Conservation (phyloP, 768 basidiomycete species). For the Galerina sulciceps region DNA sequence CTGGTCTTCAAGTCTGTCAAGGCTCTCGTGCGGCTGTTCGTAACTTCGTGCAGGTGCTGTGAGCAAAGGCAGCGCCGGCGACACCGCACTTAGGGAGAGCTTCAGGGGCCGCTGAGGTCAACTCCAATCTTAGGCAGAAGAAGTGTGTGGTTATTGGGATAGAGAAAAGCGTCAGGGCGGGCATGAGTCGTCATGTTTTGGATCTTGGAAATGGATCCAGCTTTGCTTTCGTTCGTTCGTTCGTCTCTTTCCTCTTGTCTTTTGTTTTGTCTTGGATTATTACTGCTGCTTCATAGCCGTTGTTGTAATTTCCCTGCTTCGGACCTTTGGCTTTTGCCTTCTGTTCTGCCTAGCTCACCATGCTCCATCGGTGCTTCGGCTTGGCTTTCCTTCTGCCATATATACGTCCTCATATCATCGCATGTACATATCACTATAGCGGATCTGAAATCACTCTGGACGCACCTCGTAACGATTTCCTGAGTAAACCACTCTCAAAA, state of each 20-base stretch:
- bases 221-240: not conserved
- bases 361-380: not conserved
- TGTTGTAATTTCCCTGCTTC: constrained; percentile 20
- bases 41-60: constrained; percentile 86
- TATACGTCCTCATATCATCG: constrained; percentile 2
- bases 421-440: constrained; percentile 12
- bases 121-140: constrained; percentile 47
- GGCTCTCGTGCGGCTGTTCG: constrained; percentile 81
- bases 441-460: constrained; percentile 8
- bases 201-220: not conserved
- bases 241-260: constrained; percentile 4
- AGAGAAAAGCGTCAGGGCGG: constrained; percentile 3
- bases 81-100: constrained; percentile 86
- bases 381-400: not conserved
- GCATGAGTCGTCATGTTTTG: not conserved
- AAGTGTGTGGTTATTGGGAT: constrained; percentile 76
- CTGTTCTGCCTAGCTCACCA: not conserved
- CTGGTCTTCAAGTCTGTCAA: constrained; percentile 86
- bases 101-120: constrained; percentile 80
- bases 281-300: constrained; percentile 17
- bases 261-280: constrained; percentile 8
- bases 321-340: too few relatives aligned
- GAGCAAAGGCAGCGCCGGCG: constrained; percentile 63
- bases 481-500: too few relatives aligned
- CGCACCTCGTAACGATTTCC: too few relatives aligned